Base-by-base conservation (phyloP, 768 basidiomycete species). In the Boletus fagicola region DNA sequence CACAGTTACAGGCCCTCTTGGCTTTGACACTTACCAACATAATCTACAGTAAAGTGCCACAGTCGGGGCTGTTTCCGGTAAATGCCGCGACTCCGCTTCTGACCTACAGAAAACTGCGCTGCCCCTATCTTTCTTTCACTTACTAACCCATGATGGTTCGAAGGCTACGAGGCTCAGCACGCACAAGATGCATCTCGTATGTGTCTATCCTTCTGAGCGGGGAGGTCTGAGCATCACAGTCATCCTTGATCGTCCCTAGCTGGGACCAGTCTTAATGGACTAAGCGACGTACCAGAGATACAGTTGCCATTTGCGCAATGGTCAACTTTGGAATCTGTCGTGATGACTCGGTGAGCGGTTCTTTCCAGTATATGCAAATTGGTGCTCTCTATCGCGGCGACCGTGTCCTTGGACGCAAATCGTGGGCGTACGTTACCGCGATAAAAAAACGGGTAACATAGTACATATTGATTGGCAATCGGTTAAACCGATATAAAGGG, bases 141-240 rank as follows among this genome's bases (percentile, higher is more conserved):
- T 26, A 20, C 42, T 2, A 35, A 61, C 48, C 42, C 56, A 61
- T 48, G 40, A 68, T 68, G 66, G 60, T 57, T 62, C 66, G 61
- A 68, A 70, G 55, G 69, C 65, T 63, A 46, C 65, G 62, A 60
- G 57, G 64, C 68, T 68, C 66, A 60, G 49, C 49, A 66, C 69
- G 58, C 51, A 70, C 68, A 56, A 44, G 65, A 57, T 36, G 49
- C 26, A 55, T 53, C 16, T 16, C 12, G n/a, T 9, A 48, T 55
- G 56, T 45, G 53, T 61, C 65, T 65, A 52, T 61, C 30, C 50
- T 71, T 49, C 58, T 65, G 72, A 69, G 70, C 65, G 65, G 70
- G 65, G 71, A 68, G 66, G 70, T 71, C 66, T 71, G 70, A 71
- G 62, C 51, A 49, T 64, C 55, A 24, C 56, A 49, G 62, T 64